Percentiles rank a stretch among this genome's conserved stretches.
Evolutionary conservation across 371 early-diverging fungal genomes (phyloP).

Genomic region (Sporodiniella umbellata): DNA sequence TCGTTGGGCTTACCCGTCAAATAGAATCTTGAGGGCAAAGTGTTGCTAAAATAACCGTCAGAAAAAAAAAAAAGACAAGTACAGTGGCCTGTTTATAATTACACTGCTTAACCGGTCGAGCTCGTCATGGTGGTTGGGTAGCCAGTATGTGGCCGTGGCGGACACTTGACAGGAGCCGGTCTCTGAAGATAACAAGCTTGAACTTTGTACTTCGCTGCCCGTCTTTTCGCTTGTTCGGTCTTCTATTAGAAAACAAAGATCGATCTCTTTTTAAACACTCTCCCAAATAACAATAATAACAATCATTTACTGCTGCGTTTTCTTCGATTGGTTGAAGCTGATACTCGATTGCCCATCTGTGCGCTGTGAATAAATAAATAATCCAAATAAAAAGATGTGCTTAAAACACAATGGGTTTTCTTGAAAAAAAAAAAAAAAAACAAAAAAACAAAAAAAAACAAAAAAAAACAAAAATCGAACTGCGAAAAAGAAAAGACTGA

Average conservation of each 20-base stretch:
- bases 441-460: background rate
- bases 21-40: background rate
- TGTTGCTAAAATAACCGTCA: too few species aligned
- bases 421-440: too few species aligned
- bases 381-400: too few species aligned
- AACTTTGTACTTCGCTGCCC: background rate
- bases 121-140: slow-evolving; percentile 41
- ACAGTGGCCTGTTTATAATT: slow-evolving; percentile 32
- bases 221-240: background rate
- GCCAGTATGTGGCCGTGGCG: slow-evolving; percentile 37
- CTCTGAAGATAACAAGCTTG: background rate
- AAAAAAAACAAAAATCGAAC: background rate
- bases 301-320: background rate
- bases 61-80: slow-evolving; percentile 27
- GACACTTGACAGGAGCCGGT: slow-evolving; percentile 14
- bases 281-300: too few species aligned
- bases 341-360: background rate
- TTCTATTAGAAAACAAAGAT: background rate
- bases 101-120: slow-evolving; percentile 40
- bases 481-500: too few species aligned
- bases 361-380: background rate
- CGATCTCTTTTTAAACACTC: background rate
- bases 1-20: slow-evolving; percentile 2
- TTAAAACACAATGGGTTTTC: too few species aligned
- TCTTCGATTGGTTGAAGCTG: background rate